Conservation (phyloP, 2,329 filamentous ascomycete species). For the Penicillium italicum region DNA sequence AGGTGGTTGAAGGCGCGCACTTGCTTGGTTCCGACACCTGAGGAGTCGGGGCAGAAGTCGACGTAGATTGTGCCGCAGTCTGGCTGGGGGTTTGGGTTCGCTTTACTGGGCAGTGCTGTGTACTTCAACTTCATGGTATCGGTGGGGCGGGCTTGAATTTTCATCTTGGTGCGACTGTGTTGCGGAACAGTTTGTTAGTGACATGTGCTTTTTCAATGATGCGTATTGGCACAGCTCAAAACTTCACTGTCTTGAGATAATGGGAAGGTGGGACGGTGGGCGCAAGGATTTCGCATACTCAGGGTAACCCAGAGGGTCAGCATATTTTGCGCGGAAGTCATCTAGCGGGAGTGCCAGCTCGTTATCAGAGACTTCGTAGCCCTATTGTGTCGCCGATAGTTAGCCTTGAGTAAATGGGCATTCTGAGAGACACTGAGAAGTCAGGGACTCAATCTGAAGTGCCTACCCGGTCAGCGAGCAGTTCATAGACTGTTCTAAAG, state of each 20-base stretch:
- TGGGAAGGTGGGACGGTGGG: not conserved
- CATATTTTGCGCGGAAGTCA: conserved; percentile 72
- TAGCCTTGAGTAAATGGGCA: conserved; percentile 19
- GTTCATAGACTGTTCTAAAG: conserved; percentile 89
- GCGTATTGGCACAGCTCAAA: not conserved
- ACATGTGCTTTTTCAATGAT: not conserved
- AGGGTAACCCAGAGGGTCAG: conserved; percentile 67
- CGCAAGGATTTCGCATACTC: conserved; percentile 57
- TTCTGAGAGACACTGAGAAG: not conserved
- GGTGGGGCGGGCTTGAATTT: conserved; percentile 82
- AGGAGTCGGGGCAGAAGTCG: conserved; percentile 78
- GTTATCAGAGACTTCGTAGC: conserved; percentile 86
- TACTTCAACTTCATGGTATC: conserved; percentile 81
- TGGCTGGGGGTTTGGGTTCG: conserved; percentile 66
- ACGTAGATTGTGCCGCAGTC: conserved; percentile 88
- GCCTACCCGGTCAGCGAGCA: conserved; percentile 84
- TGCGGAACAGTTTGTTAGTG: conserved; percentile 9
- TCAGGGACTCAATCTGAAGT: not conserved
- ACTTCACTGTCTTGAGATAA: conserved; percentile 10
- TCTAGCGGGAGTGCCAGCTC: conserved; percentile 83
- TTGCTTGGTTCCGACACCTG: conserved; percentile 78
- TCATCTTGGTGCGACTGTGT: conserved; percentile 72
- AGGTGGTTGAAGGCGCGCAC: conserved; percentile 85
- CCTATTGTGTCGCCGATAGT: conserved; percentile 51
- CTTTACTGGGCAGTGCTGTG: conserved; percentile 65